Evolutionary conservation across 140 eudicot species (phyloP).

Genomic region (Ambrosia hybrid): DNA sequence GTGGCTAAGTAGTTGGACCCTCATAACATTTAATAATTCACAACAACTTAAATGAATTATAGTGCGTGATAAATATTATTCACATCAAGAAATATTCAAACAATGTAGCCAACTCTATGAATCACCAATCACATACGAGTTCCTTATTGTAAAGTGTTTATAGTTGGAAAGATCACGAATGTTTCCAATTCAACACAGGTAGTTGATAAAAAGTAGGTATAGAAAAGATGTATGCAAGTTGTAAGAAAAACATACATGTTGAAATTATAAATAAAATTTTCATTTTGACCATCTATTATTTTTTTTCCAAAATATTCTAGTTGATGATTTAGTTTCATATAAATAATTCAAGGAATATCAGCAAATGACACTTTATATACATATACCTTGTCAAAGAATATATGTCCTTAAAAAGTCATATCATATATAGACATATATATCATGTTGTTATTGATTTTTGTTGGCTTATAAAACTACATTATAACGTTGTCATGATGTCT

Average conservation of each 20-base stretch:
- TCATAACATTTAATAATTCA: too few species aligned
- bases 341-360: slow-evolving; percentile 20
- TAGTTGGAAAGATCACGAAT: background rate
- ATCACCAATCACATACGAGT: too few species aligned
- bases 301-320: background rate
- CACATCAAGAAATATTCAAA: too few species aligned
- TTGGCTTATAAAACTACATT: slow-evolving; percentile 23
- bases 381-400: slow-evolving; percentile 36
- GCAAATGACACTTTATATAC: slow-evolving; percentile 23
- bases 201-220: background rate
- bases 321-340: slow-evolving; percentile 20
- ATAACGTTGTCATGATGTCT: slow-evolving; percentile 37
- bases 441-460: slow-evolving; percentile 23
- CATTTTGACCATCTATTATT: slow-evolving; percentile 7
- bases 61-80: too few species aligned
- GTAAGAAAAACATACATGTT: background rate
- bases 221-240: slow-evolving; percentile 9
- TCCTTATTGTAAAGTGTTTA: too few species aligned
- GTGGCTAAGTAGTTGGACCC: too few species aligned
- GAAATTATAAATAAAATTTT: background rate
- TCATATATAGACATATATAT: slow-evolving; percentile 22
- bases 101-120: too few species aligned
- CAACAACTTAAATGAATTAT: too few species aligned
- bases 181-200: background rate
- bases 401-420: slow-evolving; percentile 36